Conservation (phyloP, 805 yeast genomes). For the Starmerella bombicola region DNA sequence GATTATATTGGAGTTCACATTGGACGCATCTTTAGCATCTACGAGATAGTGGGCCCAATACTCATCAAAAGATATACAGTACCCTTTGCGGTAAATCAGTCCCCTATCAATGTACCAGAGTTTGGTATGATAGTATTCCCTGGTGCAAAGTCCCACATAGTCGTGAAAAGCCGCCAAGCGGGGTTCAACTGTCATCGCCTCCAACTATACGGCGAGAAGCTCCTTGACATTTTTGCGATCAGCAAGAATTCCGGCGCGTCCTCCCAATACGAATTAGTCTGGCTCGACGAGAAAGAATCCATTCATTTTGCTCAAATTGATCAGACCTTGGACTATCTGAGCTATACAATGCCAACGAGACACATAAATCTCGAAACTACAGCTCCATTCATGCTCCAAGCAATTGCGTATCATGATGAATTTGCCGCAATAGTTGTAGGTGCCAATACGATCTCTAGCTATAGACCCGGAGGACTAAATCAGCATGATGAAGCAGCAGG, state of each 20-base stretch:
- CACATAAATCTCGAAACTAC: not conserved
- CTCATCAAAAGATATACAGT: constrained; percentile 15
- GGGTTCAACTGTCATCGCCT: constrained; percentile 12
- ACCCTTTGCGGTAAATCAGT: constrained; percentile 16
- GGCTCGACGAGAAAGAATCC: constrained; percentile 9
- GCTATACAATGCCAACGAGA: constrained; percentile 9
- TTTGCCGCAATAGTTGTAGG: constrained; percentile 9
- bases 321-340: constrained; percentile 1
- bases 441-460: not conserved
- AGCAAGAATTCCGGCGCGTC: constrained; percentile 9
- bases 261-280: constrained; percentile 5
- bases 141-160: constrained; percentile 8
- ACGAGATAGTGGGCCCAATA: constrained; percentile 9
- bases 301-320: constrained; percentile 8
- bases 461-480: not conserved
- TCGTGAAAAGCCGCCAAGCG: constrained; percentile 9
- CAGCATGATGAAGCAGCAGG: not conserved
- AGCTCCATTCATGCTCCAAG: not conserved
- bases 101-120: constrained; percentile 10
- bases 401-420: constrained; percentile 9
- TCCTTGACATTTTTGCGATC: constrained; percentile 2
- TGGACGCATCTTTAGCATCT: constrained; percentile 16
- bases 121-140: constrained; percentile 11
- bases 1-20: constrained; percentile 16
- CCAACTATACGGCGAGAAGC: constrained; percentile 2